A percentile compares a stretch with the other conserved stretches of the same genome.
These are phyloP conservation scores for Lepidium africanum DNA, from an alignment of 345 rosid species.

Conservation along the genomic window DNA sequence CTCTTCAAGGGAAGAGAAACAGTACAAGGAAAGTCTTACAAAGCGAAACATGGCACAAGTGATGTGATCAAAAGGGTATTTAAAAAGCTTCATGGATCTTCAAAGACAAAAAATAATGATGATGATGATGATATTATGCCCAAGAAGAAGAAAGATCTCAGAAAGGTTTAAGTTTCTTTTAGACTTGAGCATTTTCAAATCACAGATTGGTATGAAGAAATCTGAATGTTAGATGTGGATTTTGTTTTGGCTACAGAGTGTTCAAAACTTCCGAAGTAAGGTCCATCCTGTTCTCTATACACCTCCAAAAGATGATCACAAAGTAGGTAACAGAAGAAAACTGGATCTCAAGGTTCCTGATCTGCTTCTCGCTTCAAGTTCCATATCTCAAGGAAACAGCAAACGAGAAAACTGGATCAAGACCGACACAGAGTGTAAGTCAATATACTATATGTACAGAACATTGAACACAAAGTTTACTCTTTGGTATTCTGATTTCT, in stretches of 20 bases:
- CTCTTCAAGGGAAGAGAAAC: constrained; percentile 7
- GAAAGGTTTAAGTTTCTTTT: constrained; percentile 16
- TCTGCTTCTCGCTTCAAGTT: background rate
- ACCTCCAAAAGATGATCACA: background rate
- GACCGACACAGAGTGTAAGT: constrained; percentile 26
- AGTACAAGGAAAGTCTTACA: background rate
- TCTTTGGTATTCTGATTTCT: background rate
- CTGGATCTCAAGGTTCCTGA: background rate
- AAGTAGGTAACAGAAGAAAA: background rate
- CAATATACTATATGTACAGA: background rate
- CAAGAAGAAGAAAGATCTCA: constrained; percentile 15
- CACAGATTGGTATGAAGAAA: background rate
- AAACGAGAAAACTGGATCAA: constrained; percentile 26
- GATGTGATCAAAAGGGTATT: background rate
- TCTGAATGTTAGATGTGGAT: background rate
- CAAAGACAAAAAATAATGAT: background rate
- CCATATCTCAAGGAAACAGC: background rate
- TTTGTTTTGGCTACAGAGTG: constrained; percentile 14
- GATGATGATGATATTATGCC: background rate
- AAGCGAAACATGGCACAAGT: constrained; percentile 1
- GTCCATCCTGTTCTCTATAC: constrained; percentile 22
- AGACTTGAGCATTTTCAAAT: background rate
- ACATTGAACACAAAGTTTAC: background rate
- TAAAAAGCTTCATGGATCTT: background rate
- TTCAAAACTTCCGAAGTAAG: constrained; percentile 15